Conservation (phyloP, 352 stramenopile genomes). For the Thraustotheca clavata region DNA sequence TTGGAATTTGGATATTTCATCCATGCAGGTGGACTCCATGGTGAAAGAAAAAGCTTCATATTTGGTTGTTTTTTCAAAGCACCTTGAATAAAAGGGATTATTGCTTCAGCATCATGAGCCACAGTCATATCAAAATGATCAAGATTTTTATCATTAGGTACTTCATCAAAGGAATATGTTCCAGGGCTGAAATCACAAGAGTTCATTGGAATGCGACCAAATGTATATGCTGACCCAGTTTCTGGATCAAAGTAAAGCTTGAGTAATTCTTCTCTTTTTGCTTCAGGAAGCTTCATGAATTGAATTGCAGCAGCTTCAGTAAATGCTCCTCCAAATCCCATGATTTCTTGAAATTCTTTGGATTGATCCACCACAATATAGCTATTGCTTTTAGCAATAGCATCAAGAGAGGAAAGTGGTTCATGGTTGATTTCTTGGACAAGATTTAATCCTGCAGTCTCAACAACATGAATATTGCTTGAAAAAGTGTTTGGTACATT, state of each 20-base stretch:
- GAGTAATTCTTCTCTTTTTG: conserved; percentile 1
- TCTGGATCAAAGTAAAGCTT: conserved; percentile 17
- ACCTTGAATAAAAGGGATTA: conserved; percentile 31
- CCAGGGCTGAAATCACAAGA: conserved; percentile 45
- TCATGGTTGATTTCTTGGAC: not conserved
- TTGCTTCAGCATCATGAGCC: conserved; percentile 33
- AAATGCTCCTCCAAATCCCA: conserved; percentile 49
- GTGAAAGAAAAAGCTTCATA: conserved; percentile 39
- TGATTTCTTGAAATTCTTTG: conserved; percentile 6
- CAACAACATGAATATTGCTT: not conserved
- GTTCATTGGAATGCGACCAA: conserved; percentile 44
- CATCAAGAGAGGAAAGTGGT: not conserved
- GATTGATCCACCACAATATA: conserved; percentile 3
- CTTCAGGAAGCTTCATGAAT: conserved; percentile 23
- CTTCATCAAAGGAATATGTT: conserved; percentile 41
- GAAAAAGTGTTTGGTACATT: not conserved
- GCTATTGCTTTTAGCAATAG: not conserved
- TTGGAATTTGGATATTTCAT: conserved; percentile 36
- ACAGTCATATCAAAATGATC: conserved; percentile 34
- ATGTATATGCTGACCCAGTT: conserved; percentile 34
- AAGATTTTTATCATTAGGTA: conserved; percentile 30
- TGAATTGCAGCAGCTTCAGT: conserved; percentile 40
- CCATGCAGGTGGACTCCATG: conserved; percentile 45
- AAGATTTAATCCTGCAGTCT: not conserved
- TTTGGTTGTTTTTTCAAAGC: not conserved